Conservation (phyloP, 2,329 filamentous ascomycete species). For the Uncinocarpus reesii region DNA sequence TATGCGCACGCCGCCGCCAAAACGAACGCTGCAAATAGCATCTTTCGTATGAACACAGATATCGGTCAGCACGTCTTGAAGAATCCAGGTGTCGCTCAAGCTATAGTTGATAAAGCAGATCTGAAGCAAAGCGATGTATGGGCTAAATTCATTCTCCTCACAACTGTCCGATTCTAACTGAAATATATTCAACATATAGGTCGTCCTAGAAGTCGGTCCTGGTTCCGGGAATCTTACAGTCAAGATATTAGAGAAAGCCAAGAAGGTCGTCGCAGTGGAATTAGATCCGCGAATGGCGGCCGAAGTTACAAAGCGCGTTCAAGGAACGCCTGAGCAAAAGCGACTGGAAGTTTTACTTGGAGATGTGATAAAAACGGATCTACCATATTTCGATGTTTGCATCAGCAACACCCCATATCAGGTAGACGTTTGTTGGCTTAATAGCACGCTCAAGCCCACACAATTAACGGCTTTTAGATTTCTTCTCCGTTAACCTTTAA, state of each 20-base stretch:
- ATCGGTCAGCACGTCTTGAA: constrained; percentile 88
- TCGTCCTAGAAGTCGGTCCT: constrained; percentile 84
- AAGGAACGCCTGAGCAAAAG: constrained; percentile 74
- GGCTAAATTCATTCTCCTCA: constrained; percentile 9
- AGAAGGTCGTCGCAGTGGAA: constrained; percentile 76
- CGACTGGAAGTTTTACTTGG: constrained; percentile 80
- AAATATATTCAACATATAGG: constrained; percentile 32
- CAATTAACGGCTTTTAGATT: constrained; percentile 46
- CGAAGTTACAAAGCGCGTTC: constrained; percentile 85
- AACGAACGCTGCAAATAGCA: constrained; percentile 56
- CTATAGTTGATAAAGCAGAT: constrained; percentile 75
- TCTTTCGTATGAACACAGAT: constrained; percentile 96
- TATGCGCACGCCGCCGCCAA: constrained; percentile 39
- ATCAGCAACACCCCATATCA: constrained; percentile 69
- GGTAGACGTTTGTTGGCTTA: constrained; percentile 29
- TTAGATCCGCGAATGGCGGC: constrained; percentile 94
- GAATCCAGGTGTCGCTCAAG: constrained; percentile 73
- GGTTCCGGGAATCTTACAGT: constrained; percentile 85
- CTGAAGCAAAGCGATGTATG: constrained; percentile 71
- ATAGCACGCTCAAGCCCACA: not conserved
- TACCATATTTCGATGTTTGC: constrained; percentile 71
- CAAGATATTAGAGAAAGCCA: constrained; percentile 76
- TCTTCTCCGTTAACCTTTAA: constrained; percentile 87
- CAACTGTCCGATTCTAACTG: constrained; percentile 6
- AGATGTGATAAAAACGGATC: constrained; percentile 81